Evolutionary conservation across 305 asterid genomes (phyloP).

Genomic region (Fraxinus floribunda): DNA sequence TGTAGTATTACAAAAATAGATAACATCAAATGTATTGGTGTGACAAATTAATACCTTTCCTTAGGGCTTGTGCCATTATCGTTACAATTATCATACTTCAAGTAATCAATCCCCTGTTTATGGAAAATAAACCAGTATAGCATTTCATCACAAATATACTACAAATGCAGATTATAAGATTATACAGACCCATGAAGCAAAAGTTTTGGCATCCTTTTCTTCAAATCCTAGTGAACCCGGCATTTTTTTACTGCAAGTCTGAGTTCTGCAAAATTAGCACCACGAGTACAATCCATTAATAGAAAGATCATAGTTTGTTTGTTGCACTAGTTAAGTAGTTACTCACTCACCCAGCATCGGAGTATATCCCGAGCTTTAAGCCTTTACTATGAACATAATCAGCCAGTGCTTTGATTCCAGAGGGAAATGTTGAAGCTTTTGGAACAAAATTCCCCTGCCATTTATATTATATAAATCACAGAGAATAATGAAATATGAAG

Average conservation of each 20-base stretch:
- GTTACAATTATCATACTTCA: constrained; percentile 91
- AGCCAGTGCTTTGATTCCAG: constrained; percentile 80
- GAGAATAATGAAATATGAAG: neutral
- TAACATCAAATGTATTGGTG: neutral
- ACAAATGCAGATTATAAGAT: neutral
- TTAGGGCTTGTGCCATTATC: constrained; percentile 50
- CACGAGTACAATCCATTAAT: neutral
- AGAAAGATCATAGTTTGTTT: neutral
- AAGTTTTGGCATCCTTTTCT: constrained; percentile 85
- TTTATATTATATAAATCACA: neutral
- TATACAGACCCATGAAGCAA: constrained; percentile 75
- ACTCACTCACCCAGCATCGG: constrained; percentile 37
- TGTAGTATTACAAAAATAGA: neutral
- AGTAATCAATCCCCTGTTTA: constrained; percentile 79
- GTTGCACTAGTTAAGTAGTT: neutral
- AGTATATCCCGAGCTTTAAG: constrained; percentile 28
- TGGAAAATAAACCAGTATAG: neutral
- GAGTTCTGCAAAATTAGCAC: constrained; percentile 40
- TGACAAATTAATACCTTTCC: constrained; percentile 47
- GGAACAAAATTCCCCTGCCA: constrained; percentile 65
- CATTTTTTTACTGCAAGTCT: constrained; percentile 81
- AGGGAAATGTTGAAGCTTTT: constrained; percentile 65
- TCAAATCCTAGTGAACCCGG: constrained; percentile 89
- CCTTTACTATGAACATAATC: constrained; percentile 81
- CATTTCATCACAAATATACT: neutral